Base-by-base conservation (phyloP, 441 rosid genomes). In the Croton setiger region DNA sequence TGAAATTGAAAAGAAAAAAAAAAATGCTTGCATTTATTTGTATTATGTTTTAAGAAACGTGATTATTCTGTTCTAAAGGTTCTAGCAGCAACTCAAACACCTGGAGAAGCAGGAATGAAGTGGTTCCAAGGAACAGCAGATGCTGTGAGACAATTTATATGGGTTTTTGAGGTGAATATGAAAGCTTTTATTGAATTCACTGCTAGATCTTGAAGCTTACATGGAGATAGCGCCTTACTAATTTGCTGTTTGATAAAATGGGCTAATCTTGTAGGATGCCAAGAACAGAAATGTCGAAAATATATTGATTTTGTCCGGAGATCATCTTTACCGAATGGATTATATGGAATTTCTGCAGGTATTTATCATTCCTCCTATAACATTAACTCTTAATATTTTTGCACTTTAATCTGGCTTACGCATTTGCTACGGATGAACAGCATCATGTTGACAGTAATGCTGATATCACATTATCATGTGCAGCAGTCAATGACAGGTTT, bases 111-210 rank as follows among this genome's bases (percentile, higher is more conserved):
- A 0, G 97, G 98, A 74, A 85, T 82, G 78, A 86, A 74, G 11
- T 95, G 97, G 99, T 95, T 90, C 75, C 96, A 95, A 87, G 99
- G 99, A 75, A 95, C 99, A 35, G 98, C 95, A 18, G 98, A 95
- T 80, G 98, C 97, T 81, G 99, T 92, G 58, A 87, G 99, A 87
- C 89, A 90, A 79, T 92, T 95, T 74, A 76, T 58, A 23, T 90
- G 99, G 99, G 93, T 95, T 37, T 92, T 95, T 84, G 97, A 95
- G 96, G 99, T 90, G 55, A 35, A 70, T 66, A 36, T 56, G 63
- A 56, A 43, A 66, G 6, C 2, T 65, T 58, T 44, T 18, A 7
- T 66, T 66, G 17, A 36, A 14, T 59, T n/a, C 20, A 45, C 17
- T 51, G 14, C 60, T 12, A 36, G 43, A 65, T 71, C 36, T 68